Evolutionary conservation across 2,329 filamentous ascomycete species (phyloP), one percentile per base, ranked within the genome.

Genomic region (Claviceps pazoutovae): DNA sequence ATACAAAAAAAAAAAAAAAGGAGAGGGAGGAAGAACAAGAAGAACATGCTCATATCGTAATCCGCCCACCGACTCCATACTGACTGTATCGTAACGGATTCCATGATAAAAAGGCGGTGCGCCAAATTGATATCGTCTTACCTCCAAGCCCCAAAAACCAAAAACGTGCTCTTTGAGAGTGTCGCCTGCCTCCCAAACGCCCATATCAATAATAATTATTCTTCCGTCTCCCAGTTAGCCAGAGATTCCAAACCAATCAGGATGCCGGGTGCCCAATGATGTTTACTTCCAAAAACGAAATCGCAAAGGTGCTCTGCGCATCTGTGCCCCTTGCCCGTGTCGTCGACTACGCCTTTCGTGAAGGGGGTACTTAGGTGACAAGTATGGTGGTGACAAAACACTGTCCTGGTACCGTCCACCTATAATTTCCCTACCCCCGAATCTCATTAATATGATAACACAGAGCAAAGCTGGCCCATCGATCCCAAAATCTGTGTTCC

Each of bases 401-500:
- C 14, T 14, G 2, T 9, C 19, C 8, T 5, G 14, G 16, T 30
- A 30, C 42, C 48, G 45, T 44, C 38, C 53, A 51, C 50, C 42
- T 54, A 58, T 52, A 60, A 57, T 51, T 58, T 60, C 49, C 56
- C 58, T 50, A 60, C 48, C 57, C 55, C 46, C 62, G 58, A 52
- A 62, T 46, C 49, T 68, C 61, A 48, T 66, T 59, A 51, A 65
- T 54, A 54, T 65, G 62, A 56, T 68, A 63, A 58, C 66, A 70
- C 51, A 69, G 60, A 57, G 64, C 59, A 55, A 69, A 58, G 57
- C 63, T 62, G 56, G 64, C 62, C 62, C 69, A 58, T 61, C 67
- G 62, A 59, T 67, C 64, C 68, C 63, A 69, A 56, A 68, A 59
- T 61, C 61, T 62, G 51, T 66, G 62, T 63, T 71, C 71, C 75